Percentiles rank a stretch among this genome's conserved stretches.
Evolutionary conservation across 2,329 filamentous ascomycete genomes (phyloP).

Genomic region (Pseudogymnoascus sp.): DNA sequence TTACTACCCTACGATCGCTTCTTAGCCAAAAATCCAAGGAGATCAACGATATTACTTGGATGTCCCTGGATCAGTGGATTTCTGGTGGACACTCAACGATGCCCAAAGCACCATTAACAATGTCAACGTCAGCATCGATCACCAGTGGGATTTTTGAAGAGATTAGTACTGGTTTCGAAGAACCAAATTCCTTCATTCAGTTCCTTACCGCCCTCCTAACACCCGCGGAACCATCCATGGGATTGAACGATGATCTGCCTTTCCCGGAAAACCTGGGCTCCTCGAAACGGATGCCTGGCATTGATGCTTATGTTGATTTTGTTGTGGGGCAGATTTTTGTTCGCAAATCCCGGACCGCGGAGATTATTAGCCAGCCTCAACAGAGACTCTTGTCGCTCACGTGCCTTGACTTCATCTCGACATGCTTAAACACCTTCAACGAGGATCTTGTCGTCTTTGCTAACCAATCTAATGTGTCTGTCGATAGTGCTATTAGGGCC

Average conservation of each 20-base stretch:
- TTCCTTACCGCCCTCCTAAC: conserved; percentile 64
- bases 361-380: conserved; percentile 59
- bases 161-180: conserved; percentile 72
- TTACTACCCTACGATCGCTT: conserved; percentile 67
- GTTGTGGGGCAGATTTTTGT: conserved; percentile 72
- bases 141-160: conserved; percentile 64
- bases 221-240: conserved; percentile 52
- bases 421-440: conserved; percentile 80
- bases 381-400: conserved; percentile 65
- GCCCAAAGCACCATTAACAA: conserved; percentile 26
- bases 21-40: conserved; percentile 63
- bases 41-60: conserved; percentile 70
- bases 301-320: conserved; percentile 90
- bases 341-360: conserved; percentile 45
- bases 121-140: conserved; percentile 25
- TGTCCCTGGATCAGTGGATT: conserved; percentile 69
- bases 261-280: conserved; percentile 82
- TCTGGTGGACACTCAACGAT: conserved; percentile 45
- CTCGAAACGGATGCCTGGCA: conserved; percentile 69
- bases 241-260: conserved; percentile 65
- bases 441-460: conserved; percentile 83
- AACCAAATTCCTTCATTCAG: conserved; percentile 74
- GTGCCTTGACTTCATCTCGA: conserved; percentile 75
- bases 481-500: conserved; percentile 66
- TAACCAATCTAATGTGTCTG: conserved; percentile 59